phyloP scores from a whole-genome alignment of 2,329 filamentous ascomycete species.

The Diatrype stigma region DNA sequence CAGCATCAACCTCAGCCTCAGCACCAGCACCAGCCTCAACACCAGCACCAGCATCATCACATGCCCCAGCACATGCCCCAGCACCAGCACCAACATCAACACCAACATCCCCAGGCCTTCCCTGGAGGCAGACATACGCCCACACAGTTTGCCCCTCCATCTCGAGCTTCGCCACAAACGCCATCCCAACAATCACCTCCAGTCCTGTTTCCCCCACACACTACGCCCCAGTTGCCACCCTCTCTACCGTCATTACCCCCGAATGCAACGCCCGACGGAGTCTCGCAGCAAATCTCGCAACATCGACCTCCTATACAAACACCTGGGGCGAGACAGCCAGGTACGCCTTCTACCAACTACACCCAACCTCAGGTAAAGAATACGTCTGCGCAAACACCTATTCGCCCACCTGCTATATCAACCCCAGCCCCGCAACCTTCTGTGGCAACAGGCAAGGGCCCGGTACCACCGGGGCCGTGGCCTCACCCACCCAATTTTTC shows the following conservation, averaged over 20 bases:
- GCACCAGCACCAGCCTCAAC: constrained; percentile 11
- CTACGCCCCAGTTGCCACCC: constrained; percentile 25
- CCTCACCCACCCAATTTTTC: constrained; percentile 14
- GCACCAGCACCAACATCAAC: constrained; percentile 15
- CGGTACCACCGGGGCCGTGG: constrained; percentile 16
- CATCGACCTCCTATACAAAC: constrained; percentile 12
- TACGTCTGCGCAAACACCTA: constrained; percentile 17
- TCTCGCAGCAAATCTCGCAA: constrained; percentile 19
- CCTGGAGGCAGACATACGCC: constrained; percentile 15
- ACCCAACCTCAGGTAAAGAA: constrained; percentile 14
- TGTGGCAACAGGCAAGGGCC: constrained; percentile 12
- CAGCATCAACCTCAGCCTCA: constrained; percentile 20
- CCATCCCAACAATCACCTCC: constrained; percentile 22
- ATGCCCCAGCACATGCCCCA: constrained; percentile 12
- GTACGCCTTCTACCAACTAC: constrained; percentile 11
- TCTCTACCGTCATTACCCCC: constrained; percentile 24
- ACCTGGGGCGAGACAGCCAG: constrained; percentile 9
- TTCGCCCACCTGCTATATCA: constrained; percentile 18
- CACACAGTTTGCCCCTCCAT: constrained; percentile 23
- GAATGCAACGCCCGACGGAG: constrained; percentile 26
- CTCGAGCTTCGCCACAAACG: constrained; percentile 31
- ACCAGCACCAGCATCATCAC: constrained; percentile 21
- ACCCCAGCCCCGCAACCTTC: constrained; percentile 12
- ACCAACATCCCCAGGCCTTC: constrained; percentile 22
- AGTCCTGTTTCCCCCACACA: constrained; percentile 28